These are phyloP conservation scores for Apiospora koreana DNA, from an alignment of 2,329 filamentous ascomycete species.

Conservation along the genomic window DNA sequence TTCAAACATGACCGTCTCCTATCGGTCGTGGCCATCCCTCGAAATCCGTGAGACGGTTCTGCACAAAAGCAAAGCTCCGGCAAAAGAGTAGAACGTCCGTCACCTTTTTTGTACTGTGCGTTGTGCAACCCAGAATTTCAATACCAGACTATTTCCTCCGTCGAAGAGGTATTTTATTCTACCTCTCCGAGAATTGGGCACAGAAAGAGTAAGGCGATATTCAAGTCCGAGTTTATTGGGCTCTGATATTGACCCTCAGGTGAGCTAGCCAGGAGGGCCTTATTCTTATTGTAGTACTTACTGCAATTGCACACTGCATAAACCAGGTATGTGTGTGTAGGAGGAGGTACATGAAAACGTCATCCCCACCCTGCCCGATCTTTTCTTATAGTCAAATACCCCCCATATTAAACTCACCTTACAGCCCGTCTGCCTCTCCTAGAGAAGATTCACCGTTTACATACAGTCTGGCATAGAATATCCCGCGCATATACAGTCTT, in stretches of 20 bases:
- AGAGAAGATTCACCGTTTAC: neutral
- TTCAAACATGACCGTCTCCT: neutral
- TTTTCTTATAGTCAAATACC: constrained; percentile 7
- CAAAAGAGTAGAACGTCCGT: neutral
- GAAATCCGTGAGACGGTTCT: neutral
- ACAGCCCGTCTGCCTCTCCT: neutral
- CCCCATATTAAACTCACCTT: neutral
- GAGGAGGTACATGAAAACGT: neutral
- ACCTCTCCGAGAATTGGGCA: too few species aligned
- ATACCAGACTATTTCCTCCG: too few species aligned
- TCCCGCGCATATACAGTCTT: neutral
- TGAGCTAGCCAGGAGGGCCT: neutral
- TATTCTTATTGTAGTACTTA: too few species aligned
- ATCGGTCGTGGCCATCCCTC: neutral
- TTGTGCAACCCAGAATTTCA: neutral
- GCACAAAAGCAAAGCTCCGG: neutral
- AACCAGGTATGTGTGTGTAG: neutral
- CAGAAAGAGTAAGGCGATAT: neutral
- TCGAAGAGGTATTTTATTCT: too few species aligned
- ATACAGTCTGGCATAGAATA: neutral
- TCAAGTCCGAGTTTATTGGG: neutral
- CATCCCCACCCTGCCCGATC: neutral
- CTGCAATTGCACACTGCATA: neutral
- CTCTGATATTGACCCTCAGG: neutral
- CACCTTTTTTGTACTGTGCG: neutral